Evolutionary conservation across 1,139 yeast genomes (phyloP).

Genomic region (Pneumocystis sp.): DNA sequence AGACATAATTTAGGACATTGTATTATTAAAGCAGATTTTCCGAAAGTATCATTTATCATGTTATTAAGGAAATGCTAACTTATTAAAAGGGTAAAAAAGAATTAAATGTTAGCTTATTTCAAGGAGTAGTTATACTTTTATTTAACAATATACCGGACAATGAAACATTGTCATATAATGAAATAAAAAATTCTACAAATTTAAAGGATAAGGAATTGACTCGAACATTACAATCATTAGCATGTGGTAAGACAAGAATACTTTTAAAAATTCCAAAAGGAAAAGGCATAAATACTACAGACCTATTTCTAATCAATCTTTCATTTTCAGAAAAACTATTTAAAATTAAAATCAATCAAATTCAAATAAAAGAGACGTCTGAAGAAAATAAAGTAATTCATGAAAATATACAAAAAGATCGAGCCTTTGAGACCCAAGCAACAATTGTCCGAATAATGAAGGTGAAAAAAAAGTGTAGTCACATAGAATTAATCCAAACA

Average conservation of each 20-base stretch:
- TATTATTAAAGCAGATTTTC: conserved; percentile 22
- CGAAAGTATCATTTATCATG: conserved; percentile 7
- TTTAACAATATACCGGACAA: conserved; percentile 18
- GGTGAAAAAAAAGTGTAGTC: conserved; percentile 32
- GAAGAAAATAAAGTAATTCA: conserved; percentile 17
- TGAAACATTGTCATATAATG: conserved; percentile 16
- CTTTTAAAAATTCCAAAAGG: conserved; percentile 20
- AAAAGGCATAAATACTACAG: conserved; percentile 17
- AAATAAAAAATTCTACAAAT: conserved; percentile 17
- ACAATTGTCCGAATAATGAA: conserved; percentile 38
- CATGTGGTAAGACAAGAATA: conserved; percentile 20
- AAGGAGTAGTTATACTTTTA: conserved; percentile 21
- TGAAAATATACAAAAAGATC: conserved; percentile 21
- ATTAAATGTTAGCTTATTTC: conserved; percentile 21
- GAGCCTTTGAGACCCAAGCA: conserved; percentile 25
- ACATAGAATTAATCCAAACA: conserved; percentile 24
- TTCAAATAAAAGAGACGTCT: conserved; percentile 21
- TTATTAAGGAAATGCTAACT: neutral
- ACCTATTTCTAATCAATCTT: conserved; percentile 22
- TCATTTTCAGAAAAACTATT: conserved; percentile 21
- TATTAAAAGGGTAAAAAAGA: conserved; percentile 20
- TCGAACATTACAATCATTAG: conserved; percentile 21
- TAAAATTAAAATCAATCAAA: conserved; percentile 22
- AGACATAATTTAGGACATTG: conserved; percentile 23
- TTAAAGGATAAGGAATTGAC: conserved; percentile 16